A percentile compares a stretch with the other conserved stretches of the same genome.
phyloP scores from a whole-genome alignment of 345 rosid genomes.

The Boechera divaricarpa region DNA sequence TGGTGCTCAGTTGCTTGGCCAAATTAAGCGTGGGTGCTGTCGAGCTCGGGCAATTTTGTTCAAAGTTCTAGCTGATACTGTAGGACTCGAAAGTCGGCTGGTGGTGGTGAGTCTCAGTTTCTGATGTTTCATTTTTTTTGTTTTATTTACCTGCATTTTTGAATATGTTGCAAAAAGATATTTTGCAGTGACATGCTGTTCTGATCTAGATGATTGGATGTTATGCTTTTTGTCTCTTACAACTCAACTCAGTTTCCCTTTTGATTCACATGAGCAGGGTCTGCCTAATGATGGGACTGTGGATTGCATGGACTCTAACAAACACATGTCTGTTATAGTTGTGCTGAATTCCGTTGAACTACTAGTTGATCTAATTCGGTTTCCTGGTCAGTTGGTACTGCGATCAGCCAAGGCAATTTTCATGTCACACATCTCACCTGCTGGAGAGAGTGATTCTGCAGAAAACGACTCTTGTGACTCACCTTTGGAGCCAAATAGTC shows the following conservation, averaged over 20 bases:
- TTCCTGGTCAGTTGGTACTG: slow-evolving; percentile 94
- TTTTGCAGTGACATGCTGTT: slow-evolving; percentile 19
- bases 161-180: background rate
- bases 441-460: slow-evolving; percentile 98
- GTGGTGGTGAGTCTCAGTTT: slow-evolving; percentile 77
- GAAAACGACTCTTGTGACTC: slow-evolving; percentile 99
- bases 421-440: slow-evolving; percentile 86
- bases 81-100: slow-evolving; percentile 91
- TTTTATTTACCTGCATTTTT: background rate
- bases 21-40: slow-evolving; percentile 90
- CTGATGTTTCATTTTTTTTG: background rate
- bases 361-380: slow-evolving; percentile 91
- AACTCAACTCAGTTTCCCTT: background rate
- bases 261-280: slow-evolving; percentile 58
- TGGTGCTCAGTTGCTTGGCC: slow-evolving; percentile 91
- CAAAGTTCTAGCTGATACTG: slow-evolving; percentile 93
- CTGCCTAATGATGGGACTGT: slow-evolving; percentile 89
- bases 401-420: slow-evolving; percentile 81
- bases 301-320: slow-evolving; percentile 78
- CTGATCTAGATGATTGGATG: background rate
- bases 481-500: slow-evolving; percentile 98
- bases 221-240: background rate
- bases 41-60: slow-evolving; percentile 92
- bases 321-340: slow-evolving; percentile 91
- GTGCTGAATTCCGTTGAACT: slow-evolving; percentile 82